phyloP scores from a whole-genome alignment of 208 protist species.

The Hexamita inflata region DNA sequence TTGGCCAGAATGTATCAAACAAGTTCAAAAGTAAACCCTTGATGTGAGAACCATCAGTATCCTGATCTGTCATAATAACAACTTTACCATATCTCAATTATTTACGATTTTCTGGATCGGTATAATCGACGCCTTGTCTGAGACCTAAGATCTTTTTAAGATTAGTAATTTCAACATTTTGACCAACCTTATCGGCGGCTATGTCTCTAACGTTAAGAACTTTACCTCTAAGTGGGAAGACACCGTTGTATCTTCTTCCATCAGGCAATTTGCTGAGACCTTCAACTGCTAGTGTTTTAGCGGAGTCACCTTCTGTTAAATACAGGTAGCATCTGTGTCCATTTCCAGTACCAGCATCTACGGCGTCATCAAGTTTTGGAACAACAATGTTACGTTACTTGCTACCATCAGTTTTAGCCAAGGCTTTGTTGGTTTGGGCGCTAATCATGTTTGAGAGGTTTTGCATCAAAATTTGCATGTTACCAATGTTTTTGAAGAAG shows the following conservation, averaged over 20 bases:
- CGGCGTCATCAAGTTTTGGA: constrained; percentile 98
- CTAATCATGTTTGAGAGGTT: background rate
- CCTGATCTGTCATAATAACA: constrained; percentile 99
- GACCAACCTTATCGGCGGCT: constrained; percentile 66
- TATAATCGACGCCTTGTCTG: constrained; percentile 70
- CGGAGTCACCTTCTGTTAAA: constrained; percentile 96
- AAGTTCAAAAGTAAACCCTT: constrained; percentile 99
- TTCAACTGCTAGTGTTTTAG: constrained; percentile 72
- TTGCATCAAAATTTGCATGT: background rate
- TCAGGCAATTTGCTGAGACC: constrained; percentile 55
- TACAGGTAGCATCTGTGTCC: constrained; percentile 92
- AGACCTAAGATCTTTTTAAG: constrained; percentile 61
- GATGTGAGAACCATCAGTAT: constrained; percentile 99
- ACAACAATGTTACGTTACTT: constrained; percentile 65
- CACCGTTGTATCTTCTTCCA: constrained; percentile 96
- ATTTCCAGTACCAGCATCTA: constrained; percentile 71
- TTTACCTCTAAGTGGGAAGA: constrained; percentile 96
- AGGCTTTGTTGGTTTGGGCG: background rate
- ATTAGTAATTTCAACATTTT: constrained; percentile 72
- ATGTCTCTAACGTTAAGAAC: constrained; percentile 96
- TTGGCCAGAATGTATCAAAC: constrained; percentile 93
- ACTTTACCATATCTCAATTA: constrained; percentile 92
- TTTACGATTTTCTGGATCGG: constrained; percentile 42
- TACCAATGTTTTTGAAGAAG: constrained; percentile 68
- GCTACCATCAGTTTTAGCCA: constrained; percentile 32